Evolutionary conservation across 441 rosid species (phyloP), one percentile per base, ranked within the genome.

Genomic region (Rhodomyrtus psidioides): DNA sequence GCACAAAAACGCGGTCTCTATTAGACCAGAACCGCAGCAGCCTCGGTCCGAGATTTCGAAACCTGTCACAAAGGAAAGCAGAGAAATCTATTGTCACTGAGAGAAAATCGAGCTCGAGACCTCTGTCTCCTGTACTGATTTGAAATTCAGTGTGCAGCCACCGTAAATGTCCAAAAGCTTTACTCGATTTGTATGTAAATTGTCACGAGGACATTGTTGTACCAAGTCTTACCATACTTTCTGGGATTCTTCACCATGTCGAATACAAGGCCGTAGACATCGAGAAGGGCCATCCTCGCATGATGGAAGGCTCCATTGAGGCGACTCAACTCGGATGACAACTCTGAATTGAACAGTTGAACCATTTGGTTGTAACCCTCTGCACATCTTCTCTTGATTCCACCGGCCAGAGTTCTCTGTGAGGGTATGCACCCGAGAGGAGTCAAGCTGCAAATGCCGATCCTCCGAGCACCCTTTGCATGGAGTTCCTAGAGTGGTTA

Each of bases 391-490:
- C 89, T 85, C 6, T n/a, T 2, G 15, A 76, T 15, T 21, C 89
- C 88, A 16, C 90, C 91, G 4, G 28, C 70, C 14, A 81, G 6
- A 4, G 83, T 89, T 86, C 89, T 87, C 27, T 30, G 27, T 15
- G 27, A 17, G 7, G 91, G 91, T 24, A 90, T 53, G 85, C 91
- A 90, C 65, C 91, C 91, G 27, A 90, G 53, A 6, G 93, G 91
- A 19, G 83, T 16, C 81, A 85, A 26, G 49, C 90, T 53, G 4
- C 90, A 28, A 14, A 83, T 49, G 2, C 53, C 84, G 3, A 90
- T 85, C 53, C 85, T 84, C 79, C 91, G 85, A 26, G 88, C 93
- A 51, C 92, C 93, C 23, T 85, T 42, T 8, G 55, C 85, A 53
- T 89, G 82, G 39, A 90, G 53, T 49, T 83, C 86, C 93, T 89